Evolutionary conservation across 2,329 filamentous ascomycete genomes (phyloP), one percentile per base, ranked within the genome.

Genomic region (Neonectria faginata): DNA sequence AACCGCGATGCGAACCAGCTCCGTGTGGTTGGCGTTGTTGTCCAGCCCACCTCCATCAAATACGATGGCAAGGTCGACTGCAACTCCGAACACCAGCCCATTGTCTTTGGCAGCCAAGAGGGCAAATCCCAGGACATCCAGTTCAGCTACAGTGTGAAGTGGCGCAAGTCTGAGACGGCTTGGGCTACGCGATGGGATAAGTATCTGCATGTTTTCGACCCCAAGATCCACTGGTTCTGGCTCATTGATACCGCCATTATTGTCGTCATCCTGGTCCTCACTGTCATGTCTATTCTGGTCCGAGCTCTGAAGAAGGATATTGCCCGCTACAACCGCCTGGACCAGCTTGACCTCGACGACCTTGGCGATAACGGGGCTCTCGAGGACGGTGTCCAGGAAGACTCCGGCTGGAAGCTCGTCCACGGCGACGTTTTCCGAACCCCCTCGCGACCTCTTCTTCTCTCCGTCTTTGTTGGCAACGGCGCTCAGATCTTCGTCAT

Each of bases 131-230:
- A 81, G 53, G 74, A 86, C 20, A 92, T 97, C 22, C 88, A 89
- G 2, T 99, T 93, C 83, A 97, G 94, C 5, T 99, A 99, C 82
- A 93, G 92, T 70, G 93, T 98, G 14, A 92, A 91, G 79, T 99
- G 96, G 96, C 87, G 86, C 62, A 88, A 89, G 70, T 97, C 94
- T 0, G 76, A 86, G 1, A 98, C 94, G 1, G 92, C 92, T 1
- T 99, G 97, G 91, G 96, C 96, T 29, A 99, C 96, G 12, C 89
- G 96, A 69, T 99, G 96, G 96, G 96, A 99, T 84, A 98, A 97
- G 81, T 98, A 98, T 77, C 86, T 99, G 39, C 95, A 98, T 75
- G 95, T 99, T 31, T 97, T 94, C 76, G 94, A 98, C 78, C 94
- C 96, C 57, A 97, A 96, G 84, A 98, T 99, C 73, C 96, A 99